Conservation (phyloP, 441 rosid species). For the Breynia disticha region DNA sequence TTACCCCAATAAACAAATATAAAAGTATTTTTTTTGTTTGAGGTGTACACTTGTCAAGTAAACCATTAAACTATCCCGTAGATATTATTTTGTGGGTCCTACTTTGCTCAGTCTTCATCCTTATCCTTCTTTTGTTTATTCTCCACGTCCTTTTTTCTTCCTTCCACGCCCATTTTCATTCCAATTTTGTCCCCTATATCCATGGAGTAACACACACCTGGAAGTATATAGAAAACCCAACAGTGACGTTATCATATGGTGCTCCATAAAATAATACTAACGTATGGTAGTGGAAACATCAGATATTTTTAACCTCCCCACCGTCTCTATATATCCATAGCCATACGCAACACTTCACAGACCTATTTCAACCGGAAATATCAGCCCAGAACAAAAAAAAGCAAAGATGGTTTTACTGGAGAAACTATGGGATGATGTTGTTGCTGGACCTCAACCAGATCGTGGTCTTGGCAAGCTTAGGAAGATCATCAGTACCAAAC, state of each 20-base stretch:
- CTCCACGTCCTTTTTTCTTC: constrained; percentile 12
- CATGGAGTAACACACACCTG: too few relatives aligned
- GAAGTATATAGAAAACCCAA: too few relatives aligned
- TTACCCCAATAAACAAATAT: too few relatives aligned
- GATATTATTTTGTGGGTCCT: constrained; percentile 37
- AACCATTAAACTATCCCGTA: constrained; percentile 4
- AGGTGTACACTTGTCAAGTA: constrained; percentile 18
- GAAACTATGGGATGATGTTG: constrained; percentile 77
- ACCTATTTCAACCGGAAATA: not conserved
- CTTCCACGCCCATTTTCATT: constrained; percentile 3
- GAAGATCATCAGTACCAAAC: constrained; percentile 46
- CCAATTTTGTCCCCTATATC: too few relatives aligned
- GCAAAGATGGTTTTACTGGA: constrained; percentile 51
- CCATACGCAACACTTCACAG: not conserved
- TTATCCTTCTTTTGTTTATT: constrained; percentile 23
- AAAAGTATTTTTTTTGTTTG: too few relatives aligned
- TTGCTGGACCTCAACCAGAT: constrained; percentile 89
- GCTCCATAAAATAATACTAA: too few relatives aligned
- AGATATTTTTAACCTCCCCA: not conserved
- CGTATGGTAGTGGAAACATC: too few relatives aligned
- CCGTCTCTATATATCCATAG: constrained; percentile 15
- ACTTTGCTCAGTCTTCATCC: constrained; percentile 26
- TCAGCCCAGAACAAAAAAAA: not conserved
- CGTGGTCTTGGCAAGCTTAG: constrained; percentile 73
- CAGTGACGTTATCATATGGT: too few relatives aligned